Evolutionary conservation across 2,329 filamentous ascomycete genomes (phyloP).

Genomic region (Cercospora zeae-maydis): DNA sequence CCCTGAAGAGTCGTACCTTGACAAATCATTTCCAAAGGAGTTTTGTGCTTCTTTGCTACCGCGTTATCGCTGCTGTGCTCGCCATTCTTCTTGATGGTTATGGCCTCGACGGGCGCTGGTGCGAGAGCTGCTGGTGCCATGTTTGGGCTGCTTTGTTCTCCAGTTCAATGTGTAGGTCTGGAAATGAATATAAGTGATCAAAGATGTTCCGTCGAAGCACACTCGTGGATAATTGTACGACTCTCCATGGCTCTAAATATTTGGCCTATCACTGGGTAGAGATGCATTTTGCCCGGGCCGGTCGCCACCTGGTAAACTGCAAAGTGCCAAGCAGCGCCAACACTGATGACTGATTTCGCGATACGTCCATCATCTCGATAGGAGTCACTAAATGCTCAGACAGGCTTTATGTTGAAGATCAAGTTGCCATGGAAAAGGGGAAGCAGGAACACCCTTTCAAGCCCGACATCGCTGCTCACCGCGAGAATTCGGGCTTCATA

Average conservation of each 20-base stretch:
- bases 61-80: background rate
- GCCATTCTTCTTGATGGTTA: constrained; percentile 21
- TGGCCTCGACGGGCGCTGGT: constrained; percentile 14
- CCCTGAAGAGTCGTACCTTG: constrained; percentile 49
- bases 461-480: background rate
- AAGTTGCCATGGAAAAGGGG: background rate
- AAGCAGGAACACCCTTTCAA: background rate
- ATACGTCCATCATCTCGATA: background rate
- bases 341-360: background rate
- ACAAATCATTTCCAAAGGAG: constrained; percentile 41
- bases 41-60: constrained; percentile 30
- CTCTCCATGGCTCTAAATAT: background rate
- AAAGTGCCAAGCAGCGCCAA: background rate
- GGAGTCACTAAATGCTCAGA: no score
- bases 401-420: background rate
- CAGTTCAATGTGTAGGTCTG: background rate
- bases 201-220: background rate
- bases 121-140: constrained; percentile 35
- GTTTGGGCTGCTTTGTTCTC: background rate
- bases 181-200: background rate
- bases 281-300: background rate
- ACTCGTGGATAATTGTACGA: background rate
- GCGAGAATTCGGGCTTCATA: background rate
- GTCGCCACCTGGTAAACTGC: background rate
- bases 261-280: constrained; percentile 1